Percentiles rank a stretch among this genome's conserved stretches.
Evolutionary conservation across 1,284 basidiomycete genomes (phyloP).

Genomic region (Puccinia triticina): DNA sequence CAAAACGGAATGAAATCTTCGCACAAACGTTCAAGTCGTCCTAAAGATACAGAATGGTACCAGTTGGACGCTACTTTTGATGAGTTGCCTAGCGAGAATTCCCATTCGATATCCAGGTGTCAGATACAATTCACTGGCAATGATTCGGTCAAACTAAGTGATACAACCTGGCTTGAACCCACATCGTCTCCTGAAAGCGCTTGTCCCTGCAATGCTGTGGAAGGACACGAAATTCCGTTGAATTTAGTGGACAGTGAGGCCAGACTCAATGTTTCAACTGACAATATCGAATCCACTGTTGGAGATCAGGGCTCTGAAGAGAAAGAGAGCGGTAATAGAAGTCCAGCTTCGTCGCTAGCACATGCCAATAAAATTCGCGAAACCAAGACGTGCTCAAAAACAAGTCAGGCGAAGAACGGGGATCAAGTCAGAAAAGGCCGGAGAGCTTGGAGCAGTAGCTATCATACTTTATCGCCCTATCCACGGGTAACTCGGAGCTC

Average conservation of each 20-base stretch:
- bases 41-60: not conserved
- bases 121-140: not conserved
- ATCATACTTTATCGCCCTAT: not conserved
- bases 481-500: slow-evolving; percentile 13
- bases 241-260: not conserved
- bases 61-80: not conserved
- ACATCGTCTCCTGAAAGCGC: not conserved
- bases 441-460: not conserved
- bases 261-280: not conserved
- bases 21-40: not conserved
- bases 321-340: not conserved
- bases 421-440: not conserved
- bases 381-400: not conserved
- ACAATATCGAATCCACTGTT: not conserved
- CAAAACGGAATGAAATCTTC: not conserved
- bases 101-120: not conserved
- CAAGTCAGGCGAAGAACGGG: not conserved
- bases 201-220: not conserved
- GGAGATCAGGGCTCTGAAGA: slow-evolving; percentile 10
- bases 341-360: not conserved
- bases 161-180: not conserved
- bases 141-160: not conserved
- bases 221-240: not conserved
- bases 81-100: not conserved
- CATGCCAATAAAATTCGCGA: not conserved